phyloP scores from a whole-genome alignment of 306 rosid species.

The Bauhinia variegata region DNA sequence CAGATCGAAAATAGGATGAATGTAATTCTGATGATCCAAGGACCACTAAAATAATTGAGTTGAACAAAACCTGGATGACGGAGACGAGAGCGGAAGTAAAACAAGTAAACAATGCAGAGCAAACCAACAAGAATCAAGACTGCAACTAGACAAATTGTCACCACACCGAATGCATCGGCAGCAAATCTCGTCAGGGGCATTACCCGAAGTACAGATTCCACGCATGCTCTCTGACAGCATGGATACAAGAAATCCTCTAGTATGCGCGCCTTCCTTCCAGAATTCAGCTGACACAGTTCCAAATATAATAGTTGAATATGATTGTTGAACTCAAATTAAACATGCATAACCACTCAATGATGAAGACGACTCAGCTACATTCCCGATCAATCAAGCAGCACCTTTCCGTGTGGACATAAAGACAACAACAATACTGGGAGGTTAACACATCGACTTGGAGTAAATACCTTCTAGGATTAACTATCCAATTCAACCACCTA shows the following conservation, averaged over 20 bases:
- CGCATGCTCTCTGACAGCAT: conserved; percentile 99
- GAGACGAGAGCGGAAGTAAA: conserved; percentile 84
- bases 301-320: conserved; percentile 40
- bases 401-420: conserved; percentile 21
- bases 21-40: conserved; percentile 87
- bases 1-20: conserved; percentile 81
- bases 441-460: conserved; percentile 32
- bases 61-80: conserved; percentile 64
- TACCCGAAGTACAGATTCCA: conserved; percentile 98
- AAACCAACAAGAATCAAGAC: conserved; percentile 82
- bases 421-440: conserved; percentile 11
- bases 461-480: conserved; percentile 27
- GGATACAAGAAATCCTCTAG: conserved; percentile 75
- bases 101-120: conserved; percentile 76
- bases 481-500: conserved; percentile 43
- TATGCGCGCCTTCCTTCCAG: conserved; percentile 52
- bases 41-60: conserved; percentile 92
- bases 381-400: conserved; percentile 36
- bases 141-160: conserved; percentile 86
- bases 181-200: conserved; percentile 97
- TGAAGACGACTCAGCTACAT: conserved; percentile 25
- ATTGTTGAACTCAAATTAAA: conserved; percentile 42
- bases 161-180: conserved; percentile 99
- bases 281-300: conserved; percentile 33
- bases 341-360: conserved; percentile 29